Evolutionary conservation across 768 basidiomycete species (phyloP), one percentile per base, ranked within the genome.

Genomic region (Pleurotus platypus): DNA sequence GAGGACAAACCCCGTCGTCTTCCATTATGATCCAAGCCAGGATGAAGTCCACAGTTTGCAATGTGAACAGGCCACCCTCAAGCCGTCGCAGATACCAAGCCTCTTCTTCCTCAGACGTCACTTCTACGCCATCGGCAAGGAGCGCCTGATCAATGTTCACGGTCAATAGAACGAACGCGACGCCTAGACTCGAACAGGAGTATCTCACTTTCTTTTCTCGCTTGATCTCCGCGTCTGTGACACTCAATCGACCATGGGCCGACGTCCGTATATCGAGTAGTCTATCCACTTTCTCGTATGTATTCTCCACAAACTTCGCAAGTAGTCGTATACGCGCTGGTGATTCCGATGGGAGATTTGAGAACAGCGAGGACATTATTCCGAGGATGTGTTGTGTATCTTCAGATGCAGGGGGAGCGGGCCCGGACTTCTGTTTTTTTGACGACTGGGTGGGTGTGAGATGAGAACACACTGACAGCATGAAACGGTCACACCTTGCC

Each of bases 11-110:
- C 38, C 96, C 97, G 64, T 98, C 96, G 63, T 98, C 96, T 72
- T 99, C 97, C 94, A 98, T 95, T 56, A 85, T 81, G 24, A 98
- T 72, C 97, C 97, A 99, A 4, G 90, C 94, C 39, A 98, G 72
- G 58, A 98, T 90, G 63, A 95, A 98, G 69, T 98, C 96, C 40
- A 93, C 82, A 15, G 87, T 93, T 65, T 98, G 96, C 6, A 98
- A 71, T 1, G 88, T 89, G 66, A 90, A 94, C 45, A 97, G 71
- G 0, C 97, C 97, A 2, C 86, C 85, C 57, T 97, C 94, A 37
- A 98, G 72, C 55, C 89, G 82, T 30, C 87, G 84, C n/a, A 97
- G 74, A 74, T 98, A 98, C 78, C 86, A 90, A 15, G 80, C 61
- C 27, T 92, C 87, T 62, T 90, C 86, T 58, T 88, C 81, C 30